Evolutionary conservation across 371 early-diverging fungal genomes (phyloP).

Genomic region (Syncephalastrum contaminatum): DNA sequence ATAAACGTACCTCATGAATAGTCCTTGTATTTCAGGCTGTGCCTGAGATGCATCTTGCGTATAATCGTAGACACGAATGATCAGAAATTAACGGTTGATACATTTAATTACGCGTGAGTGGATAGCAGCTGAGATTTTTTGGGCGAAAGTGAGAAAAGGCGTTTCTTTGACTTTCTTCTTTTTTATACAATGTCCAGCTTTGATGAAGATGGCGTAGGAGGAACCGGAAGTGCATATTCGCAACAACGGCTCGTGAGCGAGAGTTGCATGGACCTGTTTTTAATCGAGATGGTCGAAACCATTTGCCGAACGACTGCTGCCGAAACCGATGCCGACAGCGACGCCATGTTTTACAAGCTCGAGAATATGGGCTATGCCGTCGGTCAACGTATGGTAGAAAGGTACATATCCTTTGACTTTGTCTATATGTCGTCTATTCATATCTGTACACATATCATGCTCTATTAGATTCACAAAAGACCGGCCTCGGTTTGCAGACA

Average conservation of each 20-base stretch:
- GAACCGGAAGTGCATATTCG: constrained; percentile 4
- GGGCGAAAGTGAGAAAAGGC: too few species aligned
- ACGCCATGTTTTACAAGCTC: constrained; percentile 82
- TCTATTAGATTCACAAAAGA: constrained; percentile 73
- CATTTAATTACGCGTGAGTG: too few species aligned
- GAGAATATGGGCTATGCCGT: constrained; percentile 89
- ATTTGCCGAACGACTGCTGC: constrained; percentile 59
- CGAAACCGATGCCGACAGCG: constrained; percentile 71
- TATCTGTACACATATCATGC: not conserved
- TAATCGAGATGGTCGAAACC: constrained; percentile 78
- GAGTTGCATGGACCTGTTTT: constrained; percentile 69
- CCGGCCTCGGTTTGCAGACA: constrained; percentile 83
- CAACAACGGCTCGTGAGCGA: constrained; percentile 56
- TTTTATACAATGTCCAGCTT: too few species aligned
- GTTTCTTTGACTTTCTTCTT: too few species aligned
- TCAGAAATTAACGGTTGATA: too few species aligned
- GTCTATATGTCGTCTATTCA: too few species aligned
- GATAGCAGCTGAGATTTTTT: too few species aligned
- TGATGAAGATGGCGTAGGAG: too few species aligned
- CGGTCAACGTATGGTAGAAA: constrained; percentile 85
- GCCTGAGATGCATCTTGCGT: too few species aligned
- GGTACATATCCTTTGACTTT: constrained; percentile 37
- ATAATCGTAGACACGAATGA: too few species aligned
- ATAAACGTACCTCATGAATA: too few species aligned
- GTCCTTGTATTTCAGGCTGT: too few species aligned